Evolutionary conservation across 176 grass and related monocot genomes (phyloP), one percentile per base, ranked within the genome.

Genomic region (Phragmites australis): DNA sequence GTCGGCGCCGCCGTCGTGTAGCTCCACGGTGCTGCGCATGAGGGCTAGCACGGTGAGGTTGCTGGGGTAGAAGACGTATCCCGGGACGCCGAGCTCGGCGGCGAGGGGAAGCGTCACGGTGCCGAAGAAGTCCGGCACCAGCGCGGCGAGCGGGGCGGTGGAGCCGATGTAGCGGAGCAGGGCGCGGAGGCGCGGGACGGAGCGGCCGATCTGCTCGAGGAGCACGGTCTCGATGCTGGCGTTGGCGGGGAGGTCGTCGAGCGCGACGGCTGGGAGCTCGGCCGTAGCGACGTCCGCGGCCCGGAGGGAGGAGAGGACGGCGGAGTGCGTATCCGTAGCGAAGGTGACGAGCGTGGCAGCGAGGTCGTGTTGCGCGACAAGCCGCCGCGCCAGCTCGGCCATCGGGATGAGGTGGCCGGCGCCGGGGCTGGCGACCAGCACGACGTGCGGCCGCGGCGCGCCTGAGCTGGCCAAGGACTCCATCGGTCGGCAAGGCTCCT

Each of bases 81-180:
- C 60, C 7, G 89, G 87, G 10, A 91, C 44, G 15, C 77, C 84
- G 77, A 94, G 52, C 72, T 89, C 89, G 23, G 70, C 37, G 52
- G 84, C 87, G 12, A 87, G 52, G 13, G 59, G 43, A 37, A 94
- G 52, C 16, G 47, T n/a, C 25, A 37, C 26, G 0, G 81, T 3
- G 60, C 54, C 5, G 65, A 89, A 91, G 9, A 91, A 65, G 60
- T 94, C 92, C 1, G 72, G 34, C 71, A 92, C 68, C 70, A 94
- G 64, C 15, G 84, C 86, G 0, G 37, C 75, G 11, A 91, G 45
- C 66, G 41, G 57, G 1, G 22, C 29, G 1, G 21, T 2, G 54
- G 73, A 19, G 6, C 0, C 11, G 54, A 78, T 14, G 41, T 40
- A 52, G 18, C 14, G 66, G 29, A 94, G 54, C 4, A 82, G 51